Conservation (phyloP, 805 yeast species). For the Yamadazyma kitorensis region DNA sequence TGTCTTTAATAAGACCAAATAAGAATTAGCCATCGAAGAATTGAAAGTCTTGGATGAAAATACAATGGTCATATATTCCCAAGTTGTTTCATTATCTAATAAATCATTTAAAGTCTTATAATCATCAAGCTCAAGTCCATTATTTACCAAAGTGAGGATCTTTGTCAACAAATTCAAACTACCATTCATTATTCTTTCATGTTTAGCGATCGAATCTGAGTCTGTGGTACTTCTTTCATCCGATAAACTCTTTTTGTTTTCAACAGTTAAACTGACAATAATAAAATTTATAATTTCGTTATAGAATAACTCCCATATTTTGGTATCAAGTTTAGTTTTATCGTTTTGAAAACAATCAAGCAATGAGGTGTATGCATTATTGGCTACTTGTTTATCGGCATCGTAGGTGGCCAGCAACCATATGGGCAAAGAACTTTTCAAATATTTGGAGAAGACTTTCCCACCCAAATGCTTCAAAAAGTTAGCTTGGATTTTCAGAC, state of each 20-base stretch:
- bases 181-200: conserved; percentile 52
- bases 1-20: conserved; percentile 20
- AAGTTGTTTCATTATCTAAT: conserved; percentile 26
- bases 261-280: conserved; percentile 50
- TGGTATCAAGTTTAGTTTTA: conserved; percentile 43
- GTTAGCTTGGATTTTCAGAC: conserved; percentile 65
- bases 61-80: conserved; percentile 31
- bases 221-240: conserved; percentile 69
- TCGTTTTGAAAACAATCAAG: conserved; percentile 54
- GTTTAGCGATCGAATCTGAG: conserved; percentile 66
- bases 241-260: conserved; percentile 61
- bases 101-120: conserved; percentile 18
- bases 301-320: conserved; percentile 60
- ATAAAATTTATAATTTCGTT: conserved; percentile 55
- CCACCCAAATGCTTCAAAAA: conserved; percentile 45
- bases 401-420: conserved; percentile 76
- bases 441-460: conserved; percentile 58
- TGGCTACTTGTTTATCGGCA: conserved; percentile 58
- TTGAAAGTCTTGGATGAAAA: conserved; percentile 24
- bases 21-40: conserved; percentile 28
- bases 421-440: conserved; percentile 69
- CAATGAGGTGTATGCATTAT: conserved; percentile 46
- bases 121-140: conserved; percentile 7
- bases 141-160: conserved; percentile 20
- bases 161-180: conserved; percentile 48